phyloP scores from a whole-genome alignment of 2,329 filamentous ascomycete genomes.

The Hysterium pulicare region DNA sequence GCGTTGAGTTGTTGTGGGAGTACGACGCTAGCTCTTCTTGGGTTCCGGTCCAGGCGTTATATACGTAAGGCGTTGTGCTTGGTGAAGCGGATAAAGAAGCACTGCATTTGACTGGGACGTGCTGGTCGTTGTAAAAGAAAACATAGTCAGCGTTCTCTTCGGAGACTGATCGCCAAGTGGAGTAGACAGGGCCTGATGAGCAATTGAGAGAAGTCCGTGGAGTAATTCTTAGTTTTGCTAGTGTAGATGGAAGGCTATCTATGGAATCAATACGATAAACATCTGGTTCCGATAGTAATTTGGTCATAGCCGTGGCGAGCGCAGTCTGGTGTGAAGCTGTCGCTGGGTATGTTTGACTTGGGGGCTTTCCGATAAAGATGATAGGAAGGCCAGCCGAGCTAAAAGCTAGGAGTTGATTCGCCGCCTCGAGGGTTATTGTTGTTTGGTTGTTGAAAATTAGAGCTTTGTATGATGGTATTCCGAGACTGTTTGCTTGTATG shows the following conservation, averaged over 20 bases:
- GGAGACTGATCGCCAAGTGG: slow-evolving; percentile 33
- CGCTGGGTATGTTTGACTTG: slow-evolving; percentile 18
- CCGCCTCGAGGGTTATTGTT: slow-evolving; percentile 32
- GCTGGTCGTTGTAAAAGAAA: slow-evolving; percentile 41
- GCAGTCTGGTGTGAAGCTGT: slow-evolving; percentile 11
- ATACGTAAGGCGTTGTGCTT: slow-evolving; percentile 30
- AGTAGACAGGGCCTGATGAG: slow-evolving; percentile 18
- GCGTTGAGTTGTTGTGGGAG: slow-evolving; percentile 20
- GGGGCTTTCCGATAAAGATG: slow-evolving; percentile 29
- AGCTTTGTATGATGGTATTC: slow-evolving; percentile 44
- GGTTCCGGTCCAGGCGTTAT: slow-evolving; percentile 45
- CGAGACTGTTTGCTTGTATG: slow-evolving; percentile 38
- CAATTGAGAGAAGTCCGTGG: slow-evolving; percentile 20
- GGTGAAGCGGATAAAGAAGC: slow-evolving; percentile 7
- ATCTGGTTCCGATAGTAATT: slow-evolving; percentile 27
- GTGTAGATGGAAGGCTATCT: slow-evolving; percentile 27
- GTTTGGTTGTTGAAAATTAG: slow-evolving; percentile 40
- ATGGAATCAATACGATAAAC: slow-evolving; percentile 30
- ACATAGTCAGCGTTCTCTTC: slow-evolving; percentile 30
- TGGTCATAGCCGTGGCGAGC: slow-evolving; percentile 18
- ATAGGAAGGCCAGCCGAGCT: slow-evolving; percentile 42
- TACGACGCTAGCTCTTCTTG: slow-evolving; percentile 32
- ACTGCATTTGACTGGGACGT: slow-evolving; percentile 4
- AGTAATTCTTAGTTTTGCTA: slow-evolving; percentile 28
- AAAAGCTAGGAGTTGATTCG: slow-evolving; percentile 32